Evolutionary conservation across 441 rosid genomes (phyloP), one percentile per base, ranked within the genome.

Genomic region (Brassica hybrid): DNA sequence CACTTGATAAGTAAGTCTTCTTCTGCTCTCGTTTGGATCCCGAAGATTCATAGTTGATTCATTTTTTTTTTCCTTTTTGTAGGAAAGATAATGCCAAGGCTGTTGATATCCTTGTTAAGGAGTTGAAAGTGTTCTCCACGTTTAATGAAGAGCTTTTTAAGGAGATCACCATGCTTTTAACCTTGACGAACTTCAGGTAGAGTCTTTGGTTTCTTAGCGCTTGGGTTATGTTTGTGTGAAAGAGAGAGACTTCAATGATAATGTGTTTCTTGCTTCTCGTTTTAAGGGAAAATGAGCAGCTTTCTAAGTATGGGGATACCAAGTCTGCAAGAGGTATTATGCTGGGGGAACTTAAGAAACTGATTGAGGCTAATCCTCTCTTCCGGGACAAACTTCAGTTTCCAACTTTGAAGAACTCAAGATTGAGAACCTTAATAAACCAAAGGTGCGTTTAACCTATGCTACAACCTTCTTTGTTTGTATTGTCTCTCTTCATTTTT

Each of bases 361-460:
- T 94, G 34, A 94, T 92, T 11, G 97, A 91, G 79, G 98, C 97
- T n/a, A 91, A 94, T 75, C 98, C 98, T 3, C 86, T 92, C 67
- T 94, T 94, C 73, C 92, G 97, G 0, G 97, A 94, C 72, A 94
- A 94, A 80, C 93, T 94, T 80, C 69, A 80, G 1, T 89, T 94
- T 71, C 97, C 97, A 3, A 78, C 81, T 60, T 88, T 94, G 68
- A 94, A 91, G 75, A 87, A 83, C 78, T 92, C 97, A 7, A 86
- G 97, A 76, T 80, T 94, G 30, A 80, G 98, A 82, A 91, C 98
- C 17, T 84, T 94, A 72, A 94, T 94, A 43, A 94, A 94, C 78
- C 98, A 94, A 70, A 92, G 98, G 98, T 94, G 18, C 17, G 60
- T 68, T 67, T 67, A 52, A 13, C 38, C 45, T 56, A 5, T 64